phyloP scores from a whole-genome alignment of 257 asterid genomes.

The Eustoma russellianum region DNA sequence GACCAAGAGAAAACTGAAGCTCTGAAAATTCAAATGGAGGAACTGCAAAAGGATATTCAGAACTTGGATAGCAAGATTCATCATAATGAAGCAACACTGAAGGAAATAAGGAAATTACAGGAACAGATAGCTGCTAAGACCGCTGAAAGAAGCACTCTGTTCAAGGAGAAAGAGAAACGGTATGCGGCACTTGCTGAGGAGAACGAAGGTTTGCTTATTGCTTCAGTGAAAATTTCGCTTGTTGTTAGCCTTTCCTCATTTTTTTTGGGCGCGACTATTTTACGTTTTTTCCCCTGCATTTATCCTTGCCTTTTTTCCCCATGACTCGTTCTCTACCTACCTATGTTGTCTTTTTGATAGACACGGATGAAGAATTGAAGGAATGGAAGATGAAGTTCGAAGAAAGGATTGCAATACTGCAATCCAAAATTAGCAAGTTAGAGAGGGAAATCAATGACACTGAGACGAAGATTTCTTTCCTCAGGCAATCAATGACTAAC shows the following conservation, averaged over 20 bases:
- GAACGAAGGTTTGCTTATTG: slow-evolving; percentile 52
- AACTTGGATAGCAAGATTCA: slow-evolving; percentile 54
- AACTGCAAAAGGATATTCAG: slow-evolving; percentile 61
- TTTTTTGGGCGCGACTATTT: slow-evolving; percentile 1
- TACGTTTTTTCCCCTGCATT: background rate
- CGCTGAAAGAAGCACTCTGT: slow-evolving; percentile 84
- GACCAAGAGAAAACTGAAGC: slow-evolving; percentile 71
- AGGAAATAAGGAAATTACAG: slow-evolving; percentile 56
- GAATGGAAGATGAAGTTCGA: slow-evolving; percentile 93
- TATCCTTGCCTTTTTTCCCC: background rate
- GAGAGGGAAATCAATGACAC: slow-evolving; percentile 60
- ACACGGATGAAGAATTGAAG: slow-evolving; percentile 87
- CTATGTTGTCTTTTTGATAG: slow-evolving; percentile 23
- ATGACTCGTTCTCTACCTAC: slow-evolving; percentile 4
- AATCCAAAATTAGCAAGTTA: slow-evolving; percentile 48
- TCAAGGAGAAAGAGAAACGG: slow-evolving; percentile 56
- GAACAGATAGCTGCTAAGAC: slow-evolving; percentile 58
- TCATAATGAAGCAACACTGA: slow-evolving; percentile 54
- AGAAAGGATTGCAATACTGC: slow-evolving; percentile 53
- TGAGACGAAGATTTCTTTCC: slow-evolving; percentile 36
- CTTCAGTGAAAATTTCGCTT: background rate
- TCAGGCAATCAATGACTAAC: slow-evolving; percentile 22
- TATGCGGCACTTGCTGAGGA: slow-evolving; percentile 61
- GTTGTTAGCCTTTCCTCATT: background rate
- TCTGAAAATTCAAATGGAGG: slow-evolving; percentile 59